Evolutionary conservation across 331 rosid species (phyloP).

Genomic region (Rhamnella rubrinervis): DNA sequence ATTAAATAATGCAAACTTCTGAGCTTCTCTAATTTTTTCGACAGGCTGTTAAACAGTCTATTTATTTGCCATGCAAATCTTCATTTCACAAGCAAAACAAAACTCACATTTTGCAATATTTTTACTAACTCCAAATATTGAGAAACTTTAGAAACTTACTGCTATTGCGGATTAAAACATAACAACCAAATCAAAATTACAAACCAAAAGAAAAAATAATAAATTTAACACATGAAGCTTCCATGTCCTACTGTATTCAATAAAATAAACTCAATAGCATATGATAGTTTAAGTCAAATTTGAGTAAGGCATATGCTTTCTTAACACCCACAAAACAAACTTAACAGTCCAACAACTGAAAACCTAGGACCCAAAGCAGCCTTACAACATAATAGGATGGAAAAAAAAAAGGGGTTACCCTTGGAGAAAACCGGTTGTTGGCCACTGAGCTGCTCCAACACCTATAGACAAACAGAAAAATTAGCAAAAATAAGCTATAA

Average conservation of each 20-base stretch:
- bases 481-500: too few relatives aligned
- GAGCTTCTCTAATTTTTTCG: too few relatives aligned
- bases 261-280: not conserved
- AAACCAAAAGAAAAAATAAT: not conserved
- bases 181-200: not conserved
- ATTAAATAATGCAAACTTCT: too few relatives aligned
- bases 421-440: conserved; percentile 82
- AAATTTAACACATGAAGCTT: not conserved
- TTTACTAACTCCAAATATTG: not conserved
- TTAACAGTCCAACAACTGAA: not conserved
- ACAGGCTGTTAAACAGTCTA: too few relatives aligned
- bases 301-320: not conserved
- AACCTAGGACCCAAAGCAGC: not conserved
- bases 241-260: not conserved
- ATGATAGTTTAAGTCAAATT: too few relatives aligned
- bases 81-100: too few relatives aligned
- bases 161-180: not conserved
- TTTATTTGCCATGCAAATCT: too few relatives aligned
- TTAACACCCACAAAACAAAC: not conserved
- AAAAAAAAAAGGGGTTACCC: conserved; percentile 32
- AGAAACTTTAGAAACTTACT: not conserved
- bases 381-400: not conserved
- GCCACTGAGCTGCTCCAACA: conserved; percentile 82
- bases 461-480: conserved; percentile 33
- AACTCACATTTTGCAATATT: not conserved